Conservation (phyloP, 1,284 basidiomycete species). For the Malassezia caprae region DNA sequence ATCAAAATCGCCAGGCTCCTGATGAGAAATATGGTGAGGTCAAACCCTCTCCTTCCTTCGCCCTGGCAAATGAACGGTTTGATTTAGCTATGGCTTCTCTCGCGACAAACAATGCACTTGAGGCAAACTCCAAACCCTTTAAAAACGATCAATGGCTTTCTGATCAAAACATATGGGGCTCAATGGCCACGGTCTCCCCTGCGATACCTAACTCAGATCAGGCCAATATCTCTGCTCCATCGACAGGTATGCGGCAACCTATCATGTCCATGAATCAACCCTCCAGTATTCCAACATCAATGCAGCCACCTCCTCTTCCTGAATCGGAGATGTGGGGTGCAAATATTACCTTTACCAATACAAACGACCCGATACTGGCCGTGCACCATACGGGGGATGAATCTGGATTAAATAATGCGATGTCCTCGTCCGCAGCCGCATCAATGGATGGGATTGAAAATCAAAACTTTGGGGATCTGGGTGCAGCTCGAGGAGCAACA, state of each 20-base stretch:
- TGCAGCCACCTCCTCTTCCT: background rate
- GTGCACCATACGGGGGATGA: background rate
- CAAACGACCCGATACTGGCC: background rate
- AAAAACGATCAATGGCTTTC: background rate
- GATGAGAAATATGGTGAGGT: background rate
- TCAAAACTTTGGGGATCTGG: background rate
- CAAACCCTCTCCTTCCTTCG: background rate
- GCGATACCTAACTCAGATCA: background rate
- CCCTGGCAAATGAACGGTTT: background rate
- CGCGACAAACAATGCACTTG: background rate
- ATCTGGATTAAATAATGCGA: background rate
- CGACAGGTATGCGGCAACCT: background rate
- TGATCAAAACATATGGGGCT: background rate
- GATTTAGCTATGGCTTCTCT: background rate
- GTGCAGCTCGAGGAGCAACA: background rate
- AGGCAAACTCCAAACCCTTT: background rate
- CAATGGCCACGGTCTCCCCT: background rate
- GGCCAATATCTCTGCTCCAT: background rate
- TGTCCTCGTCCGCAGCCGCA: background rate
- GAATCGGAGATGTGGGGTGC: background rate
- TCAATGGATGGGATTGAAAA: background rate
- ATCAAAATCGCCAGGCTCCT: background rate
- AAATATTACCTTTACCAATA: background rate
- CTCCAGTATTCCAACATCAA: background rate
- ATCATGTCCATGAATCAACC: background rate